Evolutionary conservation across 495 filamentous ascomycete genomes (phyloP), one percentile per base, ranked within the genome.

Genomic region (Pyronema domesticum): DNA sequence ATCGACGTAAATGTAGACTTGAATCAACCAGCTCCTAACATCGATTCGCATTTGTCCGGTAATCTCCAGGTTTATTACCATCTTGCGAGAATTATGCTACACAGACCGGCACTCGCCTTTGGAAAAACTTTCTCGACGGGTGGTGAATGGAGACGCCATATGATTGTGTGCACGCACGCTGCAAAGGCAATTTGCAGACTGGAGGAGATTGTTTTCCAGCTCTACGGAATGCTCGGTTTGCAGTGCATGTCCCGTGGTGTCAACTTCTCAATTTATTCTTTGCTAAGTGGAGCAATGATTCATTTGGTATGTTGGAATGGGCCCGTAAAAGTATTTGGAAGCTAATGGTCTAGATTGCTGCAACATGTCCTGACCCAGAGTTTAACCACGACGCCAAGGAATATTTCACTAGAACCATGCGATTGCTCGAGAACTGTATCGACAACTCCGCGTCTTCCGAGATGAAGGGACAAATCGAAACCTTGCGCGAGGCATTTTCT

Each of bases 41-140:
- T 64, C 10, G 59, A 65, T 23, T 91, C 86, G 15, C 85, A 94
- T 64, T 95, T 91, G 58, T 75, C 91, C 51, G 91, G 84, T 30
- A 94, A 95, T 60, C 75, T 95, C 66, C 91, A 96, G 67, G 86
- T 80, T 6, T 94, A 96, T 69, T 89, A 91, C 66, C 82, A 95
- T 58, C 71, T 98, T 34, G 82, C 78, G 35, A 76, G 89, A 37
- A 87, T 96, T 49, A 79, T 96, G 70, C 80, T 94, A 44, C 83
- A 94, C 64, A 75, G 91, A 47, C 89, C 91, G 17, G 91, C 95
- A 61, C 68, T 98, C 39, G 74, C 83, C 34, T 80, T 80, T 50
- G 77, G 86, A 52, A 82, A 86, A 44, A 82, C 84, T 3, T 81
- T 80, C 53, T 67, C 72, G n/a, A 69, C 76, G 1, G 85, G 85